Evolutionary conservation across 176 grass and related monocot species (phyloP), one percentile per base, ranked within the genome.

Genomic region (Raddia distichophylla): DNA sequence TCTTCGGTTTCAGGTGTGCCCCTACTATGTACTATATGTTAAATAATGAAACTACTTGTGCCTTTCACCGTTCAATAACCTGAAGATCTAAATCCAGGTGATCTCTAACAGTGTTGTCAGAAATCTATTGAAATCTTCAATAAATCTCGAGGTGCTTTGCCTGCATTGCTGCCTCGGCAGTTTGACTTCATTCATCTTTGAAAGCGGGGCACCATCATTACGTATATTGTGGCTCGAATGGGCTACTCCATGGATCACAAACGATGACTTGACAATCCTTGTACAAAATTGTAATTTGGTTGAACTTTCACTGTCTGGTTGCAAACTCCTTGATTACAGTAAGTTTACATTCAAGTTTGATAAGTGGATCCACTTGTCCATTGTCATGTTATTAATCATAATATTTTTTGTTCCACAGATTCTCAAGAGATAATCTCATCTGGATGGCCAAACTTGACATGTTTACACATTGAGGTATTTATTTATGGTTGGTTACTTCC

Each of bases 221-320:
- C 80, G 82, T 71, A 54, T 89, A 69, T 86, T 97, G 55, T 74
- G 69, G 73, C 87, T 97, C 37, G 86, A 90, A 60, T 89, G 94
- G 91, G 89, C 93, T 67, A 71, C 86, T 80, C 86, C 82, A 76
- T 91, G 94, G 91, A 89, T 97, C 67, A 93, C 94, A 90, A 91
- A 97, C 47, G 57, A 84, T 73, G 91, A 93, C 54, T 77, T 97
- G 80, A 63, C 32, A 64, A 53, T 89, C 64, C 91, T 97, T 63
- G 82, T 71, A 58, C 44, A 83, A 55, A 91, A 83, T 69, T 97
- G 79, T 50, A 83, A 85, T 74, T 64, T 97, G 58, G 68, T 89
- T 86, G 89, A 97, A 80, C 75, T 97, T 85, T 90, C 56, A 20
- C 78, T 97, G 40, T 83, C 91, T 63, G 94, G 94, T 69, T 97